Evolutionary conservation across 805 yeast genomes (phyloP).

Genomic region (Lipomyces japonicus): DNA sequence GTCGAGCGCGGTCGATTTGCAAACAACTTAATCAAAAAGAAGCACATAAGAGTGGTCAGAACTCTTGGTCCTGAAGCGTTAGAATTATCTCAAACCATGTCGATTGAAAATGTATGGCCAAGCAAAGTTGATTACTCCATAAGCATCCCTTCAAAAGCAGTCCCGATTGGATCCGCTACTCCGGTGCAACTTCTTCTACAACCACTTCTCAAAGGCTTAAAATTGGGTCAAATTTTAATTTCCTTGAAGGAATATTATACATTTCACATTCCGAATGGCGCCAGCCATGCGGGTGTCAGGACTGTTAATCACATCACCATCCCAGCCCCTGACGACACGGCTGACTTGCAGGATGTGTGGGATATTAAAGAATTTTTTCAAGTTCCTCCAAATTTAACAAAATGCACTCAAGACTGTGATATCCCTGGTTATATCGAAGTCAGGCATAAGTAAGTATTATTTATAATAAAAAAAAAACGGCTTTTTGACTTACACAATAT

Average conservation of each 20-base stretch:
- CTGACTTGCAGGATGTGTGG: constrained; percentile 60
- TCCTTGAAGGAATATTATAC: constrained; percentile 65
- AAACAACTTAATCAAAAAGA: constrained; percentile 59
- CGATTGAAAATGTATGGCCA: constrained; percentile 96
- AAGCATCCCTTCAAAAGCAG: constrained; percentile 80
- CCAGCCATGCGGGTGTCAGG: constrained; percentile 62
- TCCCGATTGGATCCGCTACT: constrained; percentile 79
- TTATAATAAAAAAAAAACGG: background rate
- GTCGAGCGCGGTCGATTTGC: constrained; percentile 80
- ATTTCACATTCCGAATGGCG: constrained; percentile 33
- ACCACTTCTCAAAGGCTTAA: constrained; percentile 77
- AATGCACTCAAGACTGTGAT: constrained; percentile 84
- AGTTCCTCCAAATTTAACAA: constrained; percentile 68
- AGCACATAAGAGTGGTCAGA: constrained; percentile 74
- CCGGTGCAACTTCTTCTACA: constrained; percentile 67
- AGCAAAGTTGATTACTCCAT: constrained; percentile 84
- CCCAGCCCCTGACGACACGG: constrained; percentile 41
- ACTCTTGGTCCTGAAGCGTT: constrained; percentile 83
- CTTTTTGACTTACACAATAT: background rate
- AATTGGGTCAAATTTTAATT: constrained; percentile 68
- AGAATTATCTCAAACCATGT: constrained; percentile 85
- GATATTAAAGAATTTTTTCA: constrained; percentile 57
- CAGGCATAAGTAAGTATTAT: constrained; percentile 58
- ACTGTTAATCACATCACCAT: constrained; percentile 50
- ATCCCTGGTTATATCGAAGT: constrained; percentile 68